phyloP scores from a whole-genome alignment of 495 filamentous ascomycete genomes.

The Neurospora tetrasperma region DNA sequence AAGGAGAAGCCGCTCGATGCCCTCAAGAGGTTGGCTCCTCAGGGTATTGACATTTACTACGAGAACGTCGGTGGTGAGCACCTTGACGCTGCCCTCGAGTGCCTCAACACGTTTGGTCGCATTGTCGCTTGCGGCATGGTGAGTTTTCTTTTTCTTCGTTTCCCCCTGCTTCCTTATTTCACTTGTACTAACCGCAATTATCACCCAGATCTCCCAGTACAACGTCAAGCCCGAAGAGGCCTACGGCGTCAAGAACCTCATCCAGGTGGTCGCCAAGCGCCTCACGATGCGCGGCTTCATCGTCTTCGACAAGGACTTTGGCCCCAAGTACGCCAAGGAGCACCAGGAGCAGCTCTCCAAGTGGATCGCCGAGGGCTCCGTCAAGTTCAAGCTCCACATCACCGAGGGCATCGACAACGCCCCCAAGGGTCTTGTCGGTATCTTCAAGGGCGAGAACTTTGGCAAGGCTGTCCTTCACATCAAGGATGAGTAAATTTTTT shows the following conservation, averaged over 20 bases:
- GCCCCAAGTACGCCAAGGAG: conserved; percentile 58
- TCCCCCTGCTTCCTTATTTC: conserved; percentile 1
- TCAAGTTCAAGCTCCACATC: conserved; percentile 61
- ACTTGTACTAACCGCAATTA: conserved; percentile 24
- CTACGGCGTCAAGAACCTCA: conserved; percentile 63
- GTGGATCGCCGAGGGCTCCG: conserved; percentile 75
- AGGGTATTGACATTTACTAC: conserved; percentile 90
- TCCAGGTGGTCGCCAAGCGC: conserved; percentile 36
- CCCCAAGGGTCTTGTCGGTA: conserved; percentile 70
- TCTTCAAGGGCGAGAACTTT: conserved; percentile 82
- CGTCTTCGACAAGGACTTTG: conserved; percentile 50
- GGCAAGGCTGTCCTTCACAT: conserved; percentile 85
- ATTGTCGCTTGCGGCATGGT: conserved; percentile 50
- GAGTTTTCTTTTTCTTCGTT: conserved; percentile 2
- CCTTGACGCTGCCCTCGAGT: conserved; percentile 62
- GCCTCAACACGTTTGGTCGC: conserved; percentile 60
- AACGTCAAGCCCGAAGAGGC: conserved; percentile 47
- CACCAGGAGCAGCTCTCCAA: conserved; percentile 72
- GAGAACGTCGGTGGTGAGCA: conserved; percentile 92
- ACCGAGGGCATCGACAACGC: conserved; percentile 79
- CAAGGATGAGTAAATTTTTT: conserved; percentile 17
- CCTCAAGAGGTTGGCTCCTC: conserved; percentile 60
- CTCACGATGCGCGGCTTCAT: conserved; percentile 66
- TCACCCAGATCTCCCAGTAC: conserved; percentile 60
- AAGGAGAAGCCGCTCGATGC: conserved; percentile 57